phyloP scores from a whole-genome alignment of 164 flowering plant genomes.

The Litsea cubeba region DNA sequence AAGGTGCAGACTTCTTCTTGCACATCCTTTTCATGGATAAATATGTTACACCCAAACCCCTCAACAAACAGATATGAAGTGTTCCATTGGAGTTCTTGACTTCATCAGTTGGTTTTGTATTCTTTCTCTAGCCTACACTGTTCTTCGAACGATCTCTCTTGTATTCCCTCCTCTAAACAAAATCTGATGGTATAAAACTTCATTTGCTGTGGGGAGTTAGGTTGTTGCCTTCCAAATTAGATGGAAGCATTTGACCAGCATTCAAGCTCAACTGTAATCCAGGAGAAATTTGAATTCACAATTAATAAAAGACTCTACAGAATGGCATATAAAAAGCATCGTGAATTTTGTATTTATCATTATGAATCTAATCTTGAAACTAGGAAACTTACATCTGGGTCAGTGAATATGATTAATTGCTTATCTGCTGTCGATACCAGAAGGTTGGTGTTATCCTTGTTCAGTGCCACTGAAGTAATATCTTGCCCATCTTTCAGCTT shows the following conservation, averaged over 20 bases:
- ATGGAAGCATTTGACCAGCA: constrained; percentile 95
- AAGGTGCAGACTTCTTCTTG: neutral
- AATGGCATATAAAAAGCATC: neutral
- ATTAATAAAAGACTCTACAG: neutral
- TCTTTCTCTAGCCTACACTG: neutral
- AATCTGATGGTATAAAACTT: constrained; percentile 9
- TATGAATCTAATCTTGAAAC: neutral
- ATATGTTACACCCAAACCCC: constrained; percentile 27
- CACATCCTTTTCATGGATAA: constrained; percentile 10
- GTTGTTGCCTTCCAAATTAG: constrained; percentile 92
- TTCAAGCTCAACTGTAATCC: constrained; percentile 80
- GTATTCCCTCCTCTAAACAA: neutral
- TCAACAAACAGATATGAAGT: neutral
- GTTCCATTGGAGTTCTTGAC: neutral
- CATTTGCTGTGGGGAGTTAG: constrained; percentile 71
- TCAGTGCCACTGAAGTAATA: constrained; percentile 75
- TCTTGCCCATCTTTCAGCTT: constrained; percentile 76
- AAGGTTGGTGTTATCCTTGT: constrained; percentile 82
- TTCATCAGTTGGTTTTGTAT: neutral
- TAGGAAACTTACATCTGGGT: constrained; percentile 77
- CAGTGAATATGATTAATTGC: constrained; percentile 83
- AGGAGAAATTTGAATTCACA: neutral
- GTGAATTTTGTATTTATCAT: neutral
- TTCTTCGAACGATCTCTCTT: neutral
- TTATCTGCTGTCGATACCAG: constrained; percentile 87